A percentile compares a stretch with the other conserved stretches of the same genome.
Conservation (phyloP, 2,329 filamentous ascomycete species). For the Botrytis sinoallii region DNA sequence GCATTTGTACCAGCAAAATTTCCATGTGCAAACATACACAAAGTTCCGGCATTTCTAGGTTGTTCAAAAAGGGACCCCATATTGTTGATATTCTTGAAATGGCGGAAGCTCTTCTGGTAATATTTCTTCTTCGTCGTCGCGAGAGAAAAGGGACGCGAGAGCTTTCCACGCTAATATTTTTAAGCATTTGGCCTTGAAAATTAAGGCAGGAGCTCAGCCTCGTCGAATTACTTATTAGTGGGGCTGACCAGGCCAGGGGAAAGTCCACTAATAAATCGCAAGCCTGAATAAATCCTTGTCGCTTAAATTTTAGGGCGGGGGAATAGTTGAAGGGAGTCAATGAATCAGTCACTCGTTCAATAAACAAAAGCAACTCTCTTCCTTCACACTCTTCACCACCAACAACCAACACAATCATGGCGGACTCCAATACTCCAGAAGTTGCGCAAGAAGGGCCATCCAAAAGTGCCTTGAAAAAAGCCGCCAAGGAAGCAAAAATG, state of each 20-base stretch:
- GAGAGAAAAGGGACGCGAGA: conserved; percentile 22
- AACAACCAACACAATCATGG: conserved; percentile 25
- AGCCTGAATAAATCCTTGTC: conserved; percentile 12
- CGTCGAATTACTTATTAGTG: conserved; percentile 3
- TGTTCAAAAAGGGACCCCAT: conserved; percentile 98
- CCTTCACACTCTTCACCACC: not conserved
- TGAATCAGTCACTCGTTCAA: not conserved
- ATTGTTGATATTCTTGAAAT: conserved; percentile 41
- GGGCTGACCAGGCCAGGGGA: not conserved
- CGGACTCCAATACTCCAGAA: conserved; percentile 23
- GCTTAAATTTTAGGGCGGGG: conserved; percentile 19
- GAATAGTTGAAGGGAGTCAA: not conserved
- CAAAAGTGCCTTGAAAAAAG: conserved; percentile 64
- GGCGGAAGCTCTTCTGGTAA: not conserved
- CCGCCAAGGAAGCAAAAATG: conserved; percentile 60
- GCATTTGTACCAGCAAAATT: conserved; percentile 19
- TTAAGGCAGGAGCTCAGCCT: conserved; percentile 16
- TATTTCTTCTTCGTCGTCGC: conserved; percentile 17
- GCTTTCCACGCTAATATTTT: conserved; percentile 21
- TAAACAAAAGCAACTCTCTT: not conserved
- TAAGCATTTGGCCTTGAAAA: conserved; percentile 19
- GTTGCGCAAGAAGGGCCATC: conserved; percentile 42
- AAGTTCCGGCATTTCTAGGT: conserved; percentile 83
- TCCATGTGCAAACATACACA: conserved; percentile 59
- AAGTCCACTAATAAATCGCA: not conserved